These are phyloP conservation scores for Thuidium tamariscinum DNA, from an alignment of 225 moss, liverwort and hornwort genomes.

Conservation along the genomic window DNA sequence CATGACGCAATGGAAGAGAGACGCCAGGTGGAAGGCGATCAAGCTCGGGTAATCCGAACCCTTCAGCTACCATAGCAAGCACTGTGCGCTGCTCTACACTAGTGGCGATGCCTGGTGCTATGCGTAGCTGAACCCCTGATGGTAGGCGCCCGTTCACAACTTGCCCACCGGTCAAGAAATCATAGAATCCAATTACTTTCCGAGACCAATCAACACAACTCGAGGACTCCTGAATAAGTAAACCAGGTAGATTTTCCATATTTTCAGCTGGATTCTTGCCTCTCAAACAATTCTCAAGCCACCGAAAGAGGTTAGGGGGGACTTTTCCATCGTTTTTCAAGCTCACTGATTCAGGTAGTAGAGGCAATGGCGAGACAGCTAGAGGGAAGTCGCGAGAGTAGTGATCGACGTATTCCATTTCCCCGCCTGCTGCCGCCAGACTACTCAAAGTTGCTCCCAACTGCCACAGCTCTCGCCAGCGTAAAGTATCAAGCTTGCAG, in stretches of 20 bases:
- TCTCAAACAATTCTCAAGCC: conserved; percentile 71
- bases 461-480: conserved; percentile 90
- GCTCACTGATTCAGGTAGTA: conserved; percentile 21
- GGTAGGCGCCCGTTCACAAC: conserved; percentile 28
- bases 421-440: conserved; percentile 80
- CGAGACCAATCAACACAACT: conserved; percentile 90
- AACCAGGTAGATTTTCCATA: conserved; percentile 48
- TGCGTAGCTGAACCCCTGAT: conserved; percentile 50
- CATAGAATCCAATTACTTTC: conserved; percentile 88
- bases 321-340: conserved; percentile 34
- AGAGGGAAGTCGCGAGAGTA: conserved; percentile 92
- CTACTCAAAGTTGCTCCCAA: conserved; percentile 75
- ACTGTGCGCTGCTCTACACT: conserved; percentile 86
- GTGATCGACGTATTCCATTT: conserved; percentile 83
- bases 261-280: conserved; percentile 21
- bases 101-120: conserved; percentile 56
- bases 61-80: conserved; percentile 92
- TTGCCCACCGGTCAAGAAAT: conserved; percentile 59
- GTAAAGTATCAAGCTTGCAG: conserved; percentile 89
- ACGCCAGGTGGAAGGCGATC: conserved; percentile 97
- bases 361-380: conserved; percentile 52
- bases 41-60: conserved; percentile 77
- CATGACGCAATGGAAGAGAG: conserved; percentile 91
- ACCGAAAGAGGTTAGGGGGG: conserved; percentile 66
- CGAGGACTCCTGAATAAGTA: conserved; percentile 41